A percentile compares a stretch with the other conserved stretches of the same genome.
These are phyloP conservation scores for Dactylellina cionopaga DNA, from an alignment of 2,329 filamentous ascomycete species.

Conservation along the genomic window DNA sequence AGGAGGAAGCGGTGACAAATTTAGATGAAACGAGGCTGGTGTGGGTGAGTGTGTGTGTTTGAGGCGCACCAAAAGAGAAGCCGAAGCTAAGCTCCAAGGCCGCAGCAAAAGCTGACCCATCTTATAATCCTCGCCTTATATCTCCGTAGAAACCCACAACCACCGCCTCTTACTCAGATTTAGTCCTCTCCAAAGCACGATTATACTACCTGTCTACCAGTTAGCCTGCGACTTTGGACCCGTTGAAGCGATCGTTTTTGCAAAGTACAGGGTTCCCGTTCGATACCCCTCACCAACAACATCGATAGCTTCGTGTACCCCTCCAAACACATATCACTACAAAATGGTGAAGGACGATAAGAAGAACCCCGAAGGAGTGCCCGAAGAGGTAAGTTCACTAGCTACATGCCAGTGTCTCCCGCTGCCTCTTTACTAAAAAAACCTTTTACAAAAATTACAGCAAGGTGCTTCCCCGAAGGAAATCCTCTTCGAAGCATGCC, in stretches of 20 bases:
- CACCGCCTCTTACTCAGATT: not conserved
- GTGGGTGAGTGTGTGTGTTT: slow-evolving; percentile 5
- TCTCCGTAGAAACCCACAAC: not conserved
- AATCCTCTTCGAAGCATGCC: slow-evolving; percentile 89
- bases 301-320: no score
- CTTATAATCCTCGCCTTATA: not conserved
- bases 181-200: not conserved
- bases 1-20: slow-evolving; percentile 14
- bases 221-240: not conserved
- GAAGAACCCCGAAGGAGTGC: slow-evolving; percentile 17
- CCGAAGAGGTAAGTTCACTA: slow-evolving; percentile 6
- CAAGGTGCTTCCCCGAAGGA: slow-evolving; percentile 87
- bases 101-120: no score
- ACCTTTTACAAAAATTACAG: slow-evolving; percentile 17
- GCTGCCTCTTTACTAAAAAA: no score
- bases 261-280: not conserved
- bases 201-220: not conserved
- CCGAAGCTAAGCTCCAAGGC: not conserved
- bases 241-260: not conserved
- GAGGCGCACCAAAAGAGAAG: not conserved
- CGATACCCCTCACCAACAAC: not conserved
- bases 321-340: slow-evolving; percentile 5
- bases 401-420: no score
- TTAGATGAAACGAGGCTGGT: slow-evolving; percentile 32
- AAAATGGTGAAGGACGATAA: slow-evolving; percentile 40